These are phyloP conservation scores for Pseudogymnoascus sp. DNA, from an alignment of 2,329 filamentous ascomycete genomes.

Conservation along the genomic window DNA sequence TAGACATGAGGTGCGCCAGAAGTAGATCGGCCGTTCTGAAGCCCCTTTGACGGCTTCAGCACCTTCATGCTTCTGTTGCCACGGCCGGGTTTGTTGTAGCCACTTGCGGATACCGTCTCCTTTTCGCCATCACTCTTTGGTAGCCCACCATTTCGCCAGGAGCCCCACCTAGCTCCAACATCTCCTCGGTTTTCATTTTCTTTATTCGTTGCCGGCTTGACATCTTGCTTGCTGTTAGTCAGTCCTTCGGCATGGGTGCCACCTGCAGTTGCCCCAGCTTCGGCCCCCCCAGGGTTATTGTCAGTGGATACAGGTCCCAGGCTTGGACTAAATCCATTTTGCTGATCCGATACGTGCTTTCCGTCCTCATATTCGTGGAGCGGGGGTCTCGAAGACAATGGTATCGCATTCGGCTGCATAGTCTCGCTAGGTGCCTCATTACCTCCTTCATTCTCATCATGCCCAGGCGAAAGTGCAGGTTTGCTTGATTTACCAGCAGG, in stretches of 20 bases:
- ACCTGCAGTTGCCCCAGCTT: background rate
- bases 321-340: background rate
- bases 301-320: background rate
- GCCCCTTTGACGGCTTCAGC: constrained; percentile 57
- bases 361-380: background rate
- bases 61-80: constrained; percentile 77
- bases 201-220: background rate
- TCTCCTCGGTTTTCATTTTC: constrained; percentile 33
- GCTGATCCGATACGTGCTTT: background rate
- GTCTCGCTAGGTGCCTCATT: background rate
- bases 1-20: constrained; percentile 37
- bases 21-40: constrained; percentile 27
- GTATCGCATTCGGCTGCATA: background rate
- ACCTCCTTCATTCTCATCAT: background rate
- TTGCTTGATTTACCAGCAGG: constrained; percentile 18
- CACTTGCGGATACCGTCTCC: constrained; percentile 32
- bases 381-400: background rate
- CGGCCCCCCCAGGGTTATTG: background rate
- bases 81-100: constrained; percentile 60
- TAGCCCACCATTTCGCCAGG: constrained; percentile 52
- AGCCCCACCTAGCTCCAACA: constrained; percentile 55
- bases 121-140: constrained; percentile 19
- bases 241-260: constrained; percentile 7
- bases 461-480: background rate
- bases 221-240: constrained; percentile 11